These are phyloP conservation scores for Synchytrium microbalum DNA, from an alignment of 371 early-diverging fungal genomes.

Conservation along the genomic window DNA sequence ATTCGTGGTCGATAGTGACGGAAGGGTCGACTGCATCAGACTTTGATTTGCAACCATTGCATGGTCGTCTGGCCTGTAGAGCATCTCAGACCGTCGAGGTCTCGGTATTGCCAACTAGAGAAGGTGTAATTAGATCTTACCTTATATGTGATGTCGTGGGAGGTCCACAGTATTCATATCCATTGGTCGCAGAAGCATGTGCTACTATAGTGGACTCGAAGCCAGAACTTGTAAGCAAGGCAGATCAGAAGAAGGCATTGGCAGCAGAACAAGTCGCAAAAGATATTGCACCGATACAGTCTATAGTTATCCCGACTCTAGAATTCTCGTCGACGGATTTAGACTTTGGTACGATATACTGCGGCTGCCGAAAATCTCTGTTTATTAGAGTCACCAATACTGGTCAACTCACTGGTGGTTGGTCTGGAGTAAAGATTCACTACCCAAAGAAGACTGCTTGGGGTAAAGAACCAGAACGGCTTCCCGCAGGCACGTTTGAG, in stretches of 20 bases:
- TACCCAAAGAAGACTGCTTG: conserved; percentile 8
- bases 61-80: conserved; percentile 33
- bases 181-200: conserved; percentile 37
- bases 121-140: conserved; percentile 15
- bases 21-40: conserved; percentile 15
- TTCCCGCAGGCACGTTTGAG: conserved; percentile 32
- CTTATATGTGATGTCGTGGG: conserved; percentile 42
- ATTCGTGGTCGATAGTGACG: conserved; percentile 28
- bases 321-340: conserved; percentile 26
- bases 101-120: conserved; percentile 31
- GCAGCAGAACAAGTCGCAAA: background rate
- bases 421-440: conserved; percentile 18
- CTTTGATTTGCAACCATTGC: conserved; percentile 40
- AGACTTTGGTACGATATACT: conserved; percentile 45
- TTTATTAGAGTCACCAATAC: conserved; percentile 33
- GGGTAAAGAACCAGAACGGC: conserved; percentile 4
- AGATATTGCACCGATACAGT: background rate
- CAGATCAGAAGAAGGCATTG: conserved; percentile 11
- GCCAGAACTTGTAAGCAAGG: conserved; percentile 16
- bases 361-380: conserved; percentile 37
- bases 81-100: conserved; percentile 34
- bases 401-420: conserved; percentile 37
- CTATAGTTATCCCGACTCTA: conserved; percentile 8
- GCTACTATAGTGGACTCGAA: conserved; percentile 28
- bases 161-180: conserved; percentile 43